Evolutionary conservation across 2,329 filamentous ascomycete genomes (phyloP), one percentile per base, ranked within the genome.

Genomic region (Sporothrix mexicana): DNA sequence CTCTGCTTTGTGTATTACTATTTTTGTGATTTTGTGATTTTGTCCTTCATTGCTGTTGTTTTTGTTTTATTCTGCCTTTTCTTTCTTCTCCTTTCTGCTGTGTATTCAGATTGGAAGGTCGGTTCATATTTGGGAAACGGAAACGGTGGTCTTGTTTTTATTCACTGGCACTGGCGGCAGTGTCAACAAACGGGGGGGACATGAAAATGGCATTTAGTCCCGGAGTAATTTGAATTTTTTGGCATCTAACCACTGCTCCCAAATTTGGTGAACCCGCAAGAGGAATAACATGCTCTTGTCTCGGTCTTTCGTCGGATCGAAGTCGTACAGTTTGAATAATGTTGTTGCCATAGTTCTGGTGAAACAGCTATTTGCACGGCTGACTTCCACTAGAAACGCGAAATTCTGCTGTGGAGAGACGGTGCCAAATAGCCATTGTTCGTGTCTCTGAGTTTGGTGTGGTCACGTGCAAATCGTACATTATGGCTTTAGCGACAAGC

Each of bases 211-310:
- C 66, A 72, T 57, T 70, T 55, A 53, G 53, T 62, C 71, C 68
- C 55, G 71, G 71, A 72, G 66, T 73, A 73, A 59, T 67, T 51
- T 66, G 62, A 55, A 23, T 70, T 57, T 66, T 53, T 62, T 62
- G 43, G 62, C 49, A 23, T 23, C 3, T 23, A 23, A 36, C 2
- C 36, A 23, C 23, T 20, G 9, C 3, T 45, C 10, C 9, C 2
- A n/a, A 64, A 41, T 5, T 45, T 59, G 25, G 25, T 36, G 23
- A 41, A 4, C 23, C 36, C 13, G 25, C 17, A 15, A 59, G 13
- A n/a, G 13, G 8, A 12, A 25, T 51, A n/a, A 5, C n/a, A 51
- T 51, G 15, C 2, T 36, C 30, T 36, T 36, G 2, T 5, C 30
- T 36, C 7, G 47, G 13, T 15, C 15, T 7, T 51, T 7, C 47